Evolutionary conservation across 2,329 filamentous ascomycete genomes (phyloP), one percentile per base, ranked within the genome.

Genomic region (Reticulascus tulasneorum): DNA sequence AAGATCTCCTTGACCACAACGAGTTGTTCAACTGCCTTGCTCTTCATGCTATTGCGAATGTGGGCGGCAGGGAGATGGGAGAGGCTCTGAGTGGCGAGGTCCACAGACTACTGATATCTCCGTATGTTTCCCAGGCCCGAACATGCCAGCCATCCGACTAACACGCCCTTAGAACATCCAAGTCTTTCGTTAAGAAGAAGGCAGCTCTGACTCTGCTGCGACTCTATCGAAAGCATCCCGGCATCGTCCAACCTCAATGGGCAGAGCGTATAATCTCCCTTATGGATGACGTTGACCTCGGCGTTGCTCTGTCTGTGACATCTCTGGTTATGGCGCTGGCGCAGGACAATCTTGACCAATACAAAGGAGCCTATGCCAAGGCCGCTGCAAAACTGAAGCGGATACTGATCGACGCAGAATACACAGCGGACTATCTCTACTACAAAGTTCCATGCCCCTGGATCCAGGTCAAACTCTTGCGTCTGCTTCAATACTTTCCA

Each of bases 391-490:
- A 89, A 38, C 63, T 98, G 51, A 95, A 95, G 67, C 83, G 86
- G 47, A 86, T 97, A 48, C 74, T 96, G 12, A 82, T 97, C 18
- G 91, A 97, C 49, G 84, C 84, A 46, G 91, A 98, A 50, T 93
- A 87, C 53, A 79, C 87, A 1, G 77, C 80, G 37, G 93, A 97
- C 58, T 98, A 98, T 58, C 77, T 96, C 18, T 98, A 98, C 68
- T 98, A 98, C 72, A 96, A 96, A 55, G 93, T 98, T n/a, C 93
- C 93, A 2, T 98, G 93, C 56, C 93, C 93, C 4, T 98, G 93
- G 93, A 82, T 98, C 39, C 90, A 97, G 63, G 86, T 97, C 54
- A 98, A 98, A 66, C 74, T 98, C 13, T 65, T 98, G 47, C 81
- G 90, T 44, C 66, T 98, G 42, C 72, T 98, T 46, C 93, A 98